These are phyloP conservation scores for Metschnikowia aberdeeniae DNA, from an alignment of 805 yeast species.

Conservation along the genomic window DNA sequence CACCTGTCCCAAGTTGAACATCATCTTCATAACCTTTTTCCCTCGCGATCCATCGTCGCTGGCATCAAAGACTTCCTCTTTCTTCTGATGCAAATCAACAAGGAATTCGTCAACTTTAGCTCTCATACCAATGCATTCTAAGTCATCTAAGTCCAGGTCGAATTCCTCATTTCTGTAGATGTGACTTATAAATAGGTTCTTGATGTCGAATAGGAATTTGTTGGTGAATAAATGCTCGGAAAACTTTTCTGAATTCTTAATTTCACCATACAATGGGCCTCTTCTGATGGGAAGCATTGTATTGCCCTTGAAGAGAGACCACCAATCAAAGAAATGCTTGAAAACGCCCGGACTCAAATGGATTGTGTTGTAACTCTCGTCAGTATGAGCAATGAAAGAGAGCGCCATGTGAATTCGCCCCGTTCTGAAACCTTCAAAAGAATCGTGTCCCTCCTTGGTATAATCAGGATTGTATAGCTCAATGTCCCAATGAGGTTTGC, in stretches of 20 bases:
- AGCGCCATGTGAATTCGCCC: slow-evolving; percentile 40
- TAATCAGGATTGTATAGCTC: slow-evolving; percentile 54
- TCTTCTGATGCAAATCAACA: slow-evolving; percentile 41
- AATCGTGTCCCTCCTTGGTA: slow-evolving; percentile 35
- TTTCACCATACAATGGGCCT: slow-evolving; percentile 65
- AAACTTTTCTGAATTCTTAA: slow-evolving; percentile 57
- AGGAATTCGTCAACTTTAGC: slow-evolving; percentile 36
- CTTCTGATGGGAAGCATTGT: slow-evolving; percentile 73
- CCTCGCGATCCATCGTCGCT: slow-evolving; percentile 46
- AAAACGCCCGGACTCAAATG: slow-evolving; percentile 73
- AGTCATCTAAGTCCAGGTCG: slow-evolving; percentile 35
- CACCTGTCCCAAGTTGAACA: slow-evolving; percentile 64
- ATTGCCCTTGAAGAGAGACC: slow-evolving; percentile 78
- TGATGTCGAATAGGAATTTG: slow-evolving; percentile 69
- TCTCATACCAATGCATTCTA: slow-evolving; percentile 64
- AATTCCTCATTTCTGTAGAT: slow-evolving; percentile 51
- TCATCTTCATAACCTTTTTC: slow-evolving; percentile 50
- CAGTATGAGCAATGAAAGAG: slow-evolving; percentile 33
- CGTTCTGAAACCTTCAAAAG: slow-evolving; percentile 39
- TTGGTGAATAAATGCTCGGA: slow-evolving; percentile 72
- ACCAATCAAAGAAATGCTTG: slow-evolving; percentile 74
- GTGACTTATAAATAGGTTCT: slow-evolving; percentile 74
- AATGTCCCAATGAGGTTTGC: slow-evolving; percentile 60
- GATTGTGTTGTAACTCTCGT: slow-evolving; percentile 56
- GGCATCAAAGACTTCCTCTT: slow-evolving; percentile 31